Base-by-base conservation (phyloP, 768 basidiomycete genomes). In the Naematelia encephala region DNA sequence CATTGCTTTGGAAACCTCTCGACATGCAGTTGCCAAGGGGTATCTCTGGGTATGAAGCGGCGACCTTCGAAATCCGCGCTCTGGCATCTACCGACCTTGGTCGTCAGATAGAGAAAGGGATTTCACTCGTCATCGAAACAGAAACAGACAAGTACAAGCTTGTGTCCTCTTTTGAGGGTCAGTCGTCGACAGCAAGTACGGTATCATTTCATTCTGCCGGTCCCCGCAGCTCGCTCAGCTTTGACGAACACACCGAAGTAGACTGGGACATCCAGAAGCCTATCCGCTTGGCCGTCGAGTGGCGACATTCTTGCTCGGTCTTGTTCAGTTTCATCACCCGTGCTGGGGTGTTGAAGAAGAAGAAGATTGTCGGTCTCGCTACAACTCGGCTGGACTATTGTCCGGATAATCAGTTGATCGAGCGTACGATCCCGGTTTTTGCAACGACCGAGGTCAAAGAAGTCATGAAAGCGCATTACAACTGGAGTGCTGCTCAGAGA, bases 1-100 rank as follows among this genome's bases (percentile, higher is more conserved):
- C 75, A 0, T 57, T 76, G 1, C 64, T 78, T 0, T 78, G 75
- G 71, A 78, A 77, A 57, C 67, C 76, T 1, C 53, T 78, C 39
- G 75, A 78, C 29, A 67, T 76, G 25, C 13, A 50, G 16, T 63
- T 78, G 1, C 75, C 77, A 3, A 57, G 55, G 0, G 62, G 66
- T 16, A 57, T 76, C 28, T 67, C 67, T 11, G 75, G 72, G 3
- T 77, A 66, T 62, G 78, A 78, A 26, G 59, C 73, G 1, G 69
- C 73, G 0, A 71, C 76, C 0, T 56, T 76, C 21, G 62, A 67
- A 13, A 54, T 78, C 34, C 60, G 65, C n/a, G 56, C 63, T 10
- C 46, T 68, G 30, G 19, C 53, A 22, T 54, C 64, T 12, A 60
- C 68, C 16, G 58, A 67, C 30, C 22, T 68, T 8, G 42, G 51